Evolutionary conservation across 1,284 basidiomycete genomes (phyloP).

Genomic region (Pseudozyma tsukubaensis): DNA sequence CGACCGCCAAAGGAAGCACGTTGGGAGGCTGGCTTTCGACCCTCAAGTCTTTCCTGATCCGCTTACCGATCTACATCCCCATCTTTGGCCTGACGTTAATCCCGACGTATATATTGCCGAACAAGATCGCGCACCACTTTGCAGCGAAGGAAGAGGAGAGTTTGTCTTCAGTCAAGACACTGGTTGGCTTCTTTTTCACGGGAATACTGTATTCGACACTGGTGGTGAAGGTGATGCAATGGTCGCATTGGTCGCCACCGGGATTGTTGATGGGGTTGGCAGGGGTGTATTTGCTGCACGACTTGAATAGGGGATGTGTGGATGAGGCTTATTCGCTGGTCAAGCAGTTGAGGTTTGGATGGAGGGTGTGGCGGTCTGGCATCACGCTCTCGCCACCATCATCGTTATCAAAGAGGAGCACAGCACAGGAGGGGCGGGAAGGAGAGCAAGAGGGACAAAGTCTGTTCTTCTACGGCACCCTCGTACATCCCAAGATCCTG

Average conservation of each 20-base stretch:
- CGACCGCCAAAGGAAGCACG: background rate
- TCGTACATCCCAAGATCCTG: conserved; percentile 55
- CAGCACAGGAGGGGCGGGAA: background rate
- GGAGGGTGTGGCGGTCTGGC: conserved; percentile 14
- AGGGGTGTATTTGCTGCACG: conserved; percentile 31
- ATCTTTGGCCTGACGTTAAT: conserved; percentile 30
- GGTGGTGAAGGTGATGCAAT: conserved; percentile 30
- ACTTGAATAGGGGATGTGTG: conserved; percentile 24
- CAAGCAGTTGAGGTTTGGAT: conserved; percentile 31
- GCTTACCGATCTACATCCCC: conserved; percentile 31
- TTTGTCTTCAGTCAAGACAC: conserved; percentile 38
- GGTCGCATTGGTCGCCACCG: conserved; percentile 27
- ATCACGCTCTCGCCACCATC: background rate
- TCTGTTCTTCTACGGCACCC: conserved; percentile 58
- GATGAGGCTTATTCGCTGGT: conserved; percentile 29
- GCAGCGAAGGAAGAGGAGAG: conserved; percentile 44
- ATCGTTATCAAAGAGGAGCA: background rate
- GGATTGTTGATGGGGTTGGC: conserved; percentile 36
- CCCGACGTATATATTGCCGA: conserved; percentile 38
- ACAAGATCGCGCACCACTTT: conserved; percentile 32
- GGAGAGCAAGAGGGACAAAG: conserved; percentile 5
- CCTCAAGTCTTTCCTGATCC: conserved; percentile 14
- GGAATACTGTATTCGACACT: conserved; percentile 17
- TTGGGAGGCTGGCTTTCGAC: background rate
- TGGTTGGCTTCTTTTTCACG: conserved; percentile 36